Evolutionary conservation across 768 basidiomycete genomes (phyloP).

Genomic region (Boletus tomentosulus): DNA sequence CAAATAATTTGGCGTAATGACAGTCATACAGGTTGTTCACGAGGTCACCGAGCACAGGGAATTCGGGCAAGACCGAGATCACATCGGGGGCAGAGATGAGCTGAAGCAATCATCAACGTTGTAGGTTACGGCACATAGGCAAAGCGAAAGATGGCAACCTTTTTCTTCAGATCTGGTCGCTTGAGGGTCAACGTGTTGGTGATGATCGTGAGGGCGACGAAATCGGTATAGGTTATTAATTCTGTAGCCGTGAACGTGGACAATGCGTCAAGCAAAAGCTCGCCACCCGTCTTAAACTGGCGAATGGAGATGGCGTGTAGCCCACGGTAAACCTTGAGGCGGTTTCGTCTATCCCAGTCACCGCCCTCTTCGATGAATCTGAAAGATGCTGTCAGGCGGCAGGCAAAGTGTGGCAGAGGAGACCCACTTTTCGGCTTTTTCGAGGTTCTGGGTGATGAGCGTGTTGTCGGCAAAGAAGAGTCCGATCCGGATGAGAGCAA

Average conservation of each 20-base stretch:
- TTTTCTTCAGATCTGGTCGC: conserved; percentile 87
- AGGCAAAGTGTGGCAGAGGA: not conserved
- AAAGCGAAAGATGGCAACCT: conserved; percentile 42
- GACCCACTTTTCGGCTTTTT: conserved; percentile 76
- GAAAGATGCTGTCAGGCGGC: not conserved
- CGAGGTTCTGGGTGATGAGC: conserved; percentile 66
- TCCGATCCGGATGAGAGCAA: conserved; percentile 84
- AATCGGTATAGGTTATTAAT: conserved; percentile 82
- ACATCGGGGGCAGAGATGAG: conserved; percentile 87
- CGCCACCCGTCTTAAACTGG: conserved; percentile 84
- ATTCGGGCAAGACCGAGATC: conserved; percentile 73
- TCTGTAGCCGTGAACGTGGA: conserved; percentile 95
- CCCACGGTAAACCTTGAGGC: conserved; percentile 93
- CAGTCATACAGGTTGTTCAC: conserved; percentile 88
- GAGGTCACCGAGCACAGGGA: conserved; percentile 78
- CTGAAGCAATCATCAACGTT: conserved; percentile 36
- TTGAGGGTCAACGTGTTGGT: conserved; percentile 71
- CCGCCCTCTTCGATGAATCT: conserved; percentile 93
- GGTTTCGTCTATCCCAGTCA: conserved; percentile 96
- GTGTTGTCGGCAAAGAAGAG: conserved; percentile 83
- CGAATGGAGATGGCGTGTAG: conserved; percentile 82
- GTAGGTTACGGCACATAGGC: not conserved
- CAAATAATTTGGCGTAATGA: conserved; percentile 93
- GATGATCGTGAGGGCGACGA: conserved; percentile 82
- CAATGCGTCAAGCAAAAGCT: conserved; percentile 84